Base-by-base conservation (phyloP, 2,329 filamentous ascomycete genomes). In the Atkinsonella hypoxylon region DNA sequence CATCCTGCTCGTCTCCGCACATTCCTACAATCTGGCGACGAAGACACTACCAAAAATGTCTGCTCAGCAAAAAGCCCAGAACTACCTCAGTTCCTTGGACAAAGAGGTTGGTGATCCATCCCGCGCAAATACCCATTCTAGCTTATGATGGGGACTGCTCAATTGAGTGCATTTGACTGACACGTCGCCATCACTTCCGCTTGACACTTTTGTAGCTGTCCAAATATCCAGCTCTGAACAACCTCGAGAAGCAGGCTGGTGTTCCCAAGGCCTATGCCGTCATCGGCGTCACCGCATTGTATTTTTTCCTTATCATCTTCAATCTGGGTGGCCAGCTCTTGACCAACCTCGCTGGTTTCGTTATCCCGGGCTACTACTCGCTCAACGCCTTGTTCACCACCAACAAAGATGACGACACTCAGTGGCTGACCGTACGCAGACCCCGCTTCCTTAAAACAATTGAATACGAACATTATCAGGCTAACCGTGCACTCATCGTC, bases 301-400 rank as follows among this genome's bases (percentile, higher is more conserved):
- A 94, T 77, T 89, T 93, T 74, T 89, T 91, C 75, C 81, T 93
- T 61, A 87, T 93, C 71, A 82, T 93, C 74, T 89, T 94, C 78
- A 94, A 94, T 79, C 85, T 93, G 57, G 88, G 85, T 57, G 87
- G 88, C 61, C 87, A 90, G 71, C 85, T 93, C 64, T 76, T 94
- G 60, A 89, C 88, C 71, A 94, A 94, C 75, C 71, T 89, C 58
- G 87, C 87, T 59, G 88, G 88, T 55, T 93, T 93, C 67, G 71
- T 86, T 60, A 78, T 94, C 55, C 88, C 88, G 26, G 83, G 82
- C 54, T 93, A 93, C 77, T 94, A 91, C 71, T 91, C 87, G 36
- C 73, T 93, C 51, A 73, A 79, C 59, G 87, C 88, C 34, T 75
- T 94, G 54, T 93, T 93, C 72, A 83, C 77, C 52, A 62, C 75